phyloP scores from a whole-genome alignment of 2,329 filamentous ascomycete genomes.

The Orbilia quercus region DNA sequence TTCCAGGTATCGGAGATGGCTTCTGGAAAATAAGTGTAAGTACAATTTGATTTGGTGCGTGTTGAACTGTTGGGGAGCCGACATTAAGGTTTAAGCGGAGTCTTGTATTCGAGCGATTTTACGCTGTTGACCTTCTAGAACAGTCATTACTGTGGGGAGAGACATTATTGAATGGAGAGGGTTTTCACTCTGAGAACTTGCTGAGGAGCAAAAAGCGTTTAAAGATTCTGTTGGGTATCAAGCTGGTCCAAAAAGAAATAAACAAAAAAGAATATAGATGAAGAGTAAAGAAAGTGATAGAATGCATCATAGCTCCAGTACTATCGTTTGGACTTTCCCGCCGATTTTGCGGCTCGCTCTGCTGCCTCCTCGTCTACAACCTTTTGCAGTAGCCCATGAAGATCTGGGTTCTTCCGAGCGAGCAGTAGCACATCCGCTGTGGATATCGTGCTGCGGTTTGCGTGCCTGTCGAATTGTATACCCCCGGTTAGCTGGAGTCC shows the following conservation, averaged over 20 bases:
- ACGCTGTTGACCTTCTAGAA: conserved; percentile 35
- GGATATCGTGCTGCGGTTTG: conserved; percentile 80
- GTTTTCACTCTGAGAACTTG: too few relatives aligned
- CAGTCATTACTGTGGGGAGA: conserved; percentile 5
- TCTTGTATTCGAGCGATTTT: conserved; percentile 2
- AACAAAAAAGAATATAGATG: conserved; percentile 1
- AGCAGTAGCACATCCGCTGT: conserved; percentile 89
- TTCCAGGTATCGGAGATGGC: too few relatives aligned
- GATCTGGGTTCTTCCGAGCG: conserved; percentile 83
- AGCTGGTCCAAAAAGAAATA: not conserved
- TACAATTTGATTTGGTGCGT: too few relatives aligned
- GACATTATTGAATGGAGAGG: too few relatives aligned
- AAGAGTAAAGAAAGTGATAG: not conserved
- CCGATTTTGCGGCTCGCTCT: conserved; percentile 60
- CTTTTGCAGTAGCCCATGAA: conserved; percentile 78
- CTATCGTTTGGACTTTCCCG: conserved; percentile 40
- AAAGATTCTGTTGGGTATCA: conserved; percentile 28
- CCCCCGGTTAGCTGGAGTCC: conserved; percentile 27
- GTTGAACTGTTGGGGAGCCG: conserved; percentile 23
- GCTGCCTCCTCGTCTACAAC: conserved; percentile 73
- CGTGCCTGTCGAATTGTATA: conserved; percentile 74
- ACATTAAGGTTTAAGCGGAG: conserved; percentile 2
- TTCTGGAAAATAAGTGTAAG: too few relatives aligned
- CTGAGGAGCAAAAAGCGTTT: too few relatives aligned
- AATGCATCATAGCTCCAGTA: not conserved